phyloP scores from a whole-genome alignment of 352 stramenopile species.

The Blastocystis sp. region DNA sequence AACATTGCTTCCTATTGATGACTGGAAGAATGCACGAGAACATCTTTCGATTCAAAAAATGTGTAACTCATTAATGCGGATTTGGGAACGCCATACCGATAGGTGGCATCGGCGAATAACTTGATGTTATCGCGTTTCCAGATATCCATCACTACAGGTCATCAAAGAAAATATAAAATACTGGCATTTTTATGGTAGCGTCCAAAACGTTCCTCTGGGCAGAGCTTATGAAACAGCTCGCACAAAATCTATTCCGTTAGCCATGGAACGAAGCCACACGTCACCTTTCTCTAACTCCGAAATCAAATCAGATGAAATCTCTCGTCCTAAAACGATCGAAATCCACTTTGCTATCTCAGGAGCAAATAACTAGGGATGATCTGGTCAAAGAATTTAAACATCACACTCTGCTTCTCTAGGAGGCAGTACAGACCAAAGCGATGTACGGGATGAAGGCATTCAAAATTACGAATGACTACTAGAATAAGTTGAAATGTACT shows the following conservation, averaged over 20 bases:
- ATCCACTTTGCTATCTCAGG: constrained; percentile 54
- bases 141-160: background rate
- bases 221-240: constrained; percentile 25
- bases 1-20: background rate
- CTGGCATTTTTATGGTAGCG: background rate
- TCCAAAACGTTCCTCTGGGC: background rate
- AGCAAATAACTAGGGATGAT: background rate
- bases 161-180: background rate
- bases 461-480: background rate
- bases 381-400: background rate
- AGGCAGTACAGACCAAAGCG: constrained; percentile 13
- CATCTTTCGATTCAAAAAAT: constrained; percentile 52
- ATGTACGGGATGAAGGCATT: background rate
- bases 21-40: background rate
- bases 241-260: background rate
- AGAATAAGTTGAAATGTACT: background rate
- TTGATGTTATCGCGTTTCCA: constrained; percentile 55
- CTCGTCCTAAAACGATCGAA: constrained; percentile 3
- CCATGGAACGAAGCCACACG: background rate
- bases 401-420: constrained; percentile 43
- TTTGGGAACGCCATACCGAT: constrained; percentile 25
- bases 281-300: constrained; percentile 12
- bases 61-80: constrained; percentile 38
- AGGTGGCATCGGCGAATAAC: constrained; percentile 44
- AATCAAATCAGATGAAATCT: constrained; percentile 5